Conservation (phyloP, 2,329 filamentous ascomycete species). For the Verticillium tricorpus region DNA sequence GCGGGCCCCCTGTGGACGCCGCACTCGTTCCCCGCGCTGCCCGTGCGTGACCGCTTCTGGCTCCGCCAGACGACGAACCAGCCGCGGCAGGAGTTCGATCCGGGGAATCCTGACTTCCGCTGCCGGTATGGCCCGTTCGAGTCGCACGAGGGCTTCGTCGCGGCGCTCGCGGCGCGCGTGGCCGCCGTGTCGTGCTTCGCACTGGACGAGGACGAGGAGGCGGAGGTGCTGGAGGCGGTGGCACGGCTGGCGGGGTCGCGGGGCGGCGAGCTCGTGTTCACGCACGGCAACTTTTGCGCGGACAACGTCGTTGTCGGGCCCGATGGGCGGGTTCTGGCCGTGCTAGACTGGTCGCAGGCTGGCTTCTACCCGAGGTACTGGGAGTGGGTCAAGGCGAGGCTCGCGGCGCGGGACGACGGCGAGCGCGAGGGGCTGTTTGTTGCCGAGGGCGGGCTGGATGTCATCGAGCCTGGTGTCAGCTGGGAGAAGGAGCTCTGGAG, state of each 20-base stretch:
- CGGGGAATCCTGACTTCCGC: background rate
- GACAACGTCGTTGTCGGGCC: slow-evolving; percentile 6
- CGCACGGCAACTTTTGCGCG: slow-evolving; percentile 9
- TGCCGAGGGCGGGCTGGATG: slow-evolving; percentile 2
- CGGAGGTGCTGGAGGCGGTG: background rate
- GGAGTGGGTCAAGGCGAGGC: slow-evolving; percentile 10
- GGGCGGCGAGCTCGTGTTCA: slow-evolving; percentile 1
- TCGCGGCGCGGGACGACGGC: background rate
- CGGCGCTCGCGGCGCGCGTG: background rate
- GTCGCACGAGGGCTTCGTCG: background rate
- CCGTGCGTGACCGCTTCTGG: background rate
- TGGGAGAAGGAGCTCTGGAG: background rate
- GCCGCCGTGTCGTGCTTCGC: background rate
- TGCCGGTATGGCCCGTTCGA: background rate
- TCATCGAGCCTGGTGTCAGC: background rate
- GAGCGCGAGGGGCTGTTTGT: slow-evolving; percentile 2
- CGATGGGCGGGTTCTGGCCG: slow-evolving; percentile 2
- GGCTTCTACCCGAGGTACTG: slow-evolving; percentile 10
- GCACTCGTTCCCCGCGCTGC: background rate
- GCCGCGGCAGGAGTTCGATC: background rate
- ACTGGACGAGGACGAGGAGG: background rate
- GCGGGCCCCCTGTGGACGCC: background rate
- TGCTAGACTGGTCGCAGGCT: slow-evolving; percentile 8
- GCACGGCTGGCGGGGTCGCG: background rate
- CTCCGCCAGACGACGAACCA: background rate